Percentiles rank a stretch among this genome's conserved stretches.
Evolutionary conservation across 805 yeast species (phyloP).

Genomic region (Schizosaccharomyces japonicus): DNA sequence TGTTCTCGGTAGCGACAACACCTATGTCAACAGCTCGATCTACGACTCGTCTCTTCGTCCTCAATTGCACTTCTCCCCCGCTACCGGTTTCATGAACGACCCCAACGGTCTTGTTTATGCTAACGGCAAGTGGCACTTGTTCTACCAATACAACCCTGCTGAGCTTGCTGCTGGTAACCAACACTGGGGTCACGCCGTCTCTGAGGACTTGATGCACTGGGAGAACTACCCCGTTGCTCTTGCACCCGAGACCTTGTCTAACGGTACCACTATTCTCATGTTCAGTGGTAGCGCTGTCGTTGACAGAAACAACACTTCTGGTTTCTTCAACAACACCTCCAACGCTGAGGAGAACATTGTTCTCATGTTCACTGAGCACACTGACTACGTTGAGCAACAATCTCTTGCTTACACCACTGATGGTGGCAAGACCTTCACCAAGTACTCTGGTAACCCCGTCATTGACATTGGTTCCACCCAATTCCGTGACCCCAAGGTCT

Average conservation of each 20-base stretch:
- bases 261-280: neutral
- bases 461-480: neutral
- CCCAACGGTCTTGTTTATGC: conserved; percentile 23
- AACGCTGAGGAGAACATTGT: neutral
- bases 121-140: conserved; percentile 17
- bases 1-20: neutral
- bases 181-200: conserved; percentile 23
- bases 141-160: conserved; percentile 20
- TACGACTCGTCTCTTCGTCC: conserved; percentile 3
- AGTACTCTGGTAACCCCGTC: neutral
- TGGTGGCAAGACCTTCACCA: conserved; percentile 3
- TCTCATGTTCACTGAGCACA: neutral
- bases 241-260: neutral
- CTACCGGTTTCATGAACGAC: conserved; percentile 21
- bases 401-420: neutral
- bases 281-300: conserved; percentile 1
- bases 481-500: conserved; percentile 8
- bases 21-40: too few relatives aligned
- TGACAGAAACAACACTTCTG: neutral
- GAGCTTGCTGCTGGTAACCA: conserved; percentile 17
- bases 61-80: conserved; percentile 18
- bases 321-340: neutral
- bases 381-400: neutral
- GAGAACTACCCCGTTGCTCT: neutral
- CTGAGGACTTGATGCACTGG: neutral